Base-by-base conservation (phyloP, 768 basidiomycete genomes). In the Phylloporus rhodoxanthus region DNA sequence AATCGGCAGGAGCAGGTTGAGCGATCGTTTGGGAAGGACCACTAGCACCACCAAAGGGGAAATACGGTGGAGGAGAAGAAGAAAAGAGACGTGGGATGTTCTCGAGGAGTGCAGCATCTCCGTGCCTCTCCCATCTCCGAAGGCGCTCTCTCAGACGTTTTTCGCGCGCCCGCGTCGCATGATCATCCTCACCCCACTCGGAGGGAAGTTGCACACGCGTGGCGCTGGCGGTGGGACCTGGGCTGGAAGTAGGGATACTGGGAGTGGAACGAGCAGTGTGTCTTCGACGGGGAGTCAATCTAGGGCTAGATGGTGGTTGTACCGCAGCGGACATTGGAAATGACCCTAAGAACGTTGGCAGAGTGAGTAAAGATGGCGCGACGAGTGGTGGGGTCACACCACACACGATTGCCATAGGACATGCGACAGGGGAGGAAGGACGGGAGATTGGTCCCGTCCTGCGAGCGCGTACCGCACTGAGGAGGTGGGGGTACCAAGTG, bases 371-470 rank as follows among this genome's bases (percentile, higher is more conserved):
- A 58, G 62, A 55, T 9, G 78, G 70, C n/a, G 78, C 75, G 13
- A 80, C 70, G n/a, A 91, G 69, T 4, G 87, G 71, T 23, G 92
- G 91, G 1, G 86, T 84, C 59, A 90, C 81, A n/a, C 91, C 91
- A 58, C 95, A 87, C 15, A 96, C 74, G 41, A 96, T 90, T 8
- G 84, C 80, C 57, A 85, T 87, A 3, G 91, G 89, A 60, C 81
- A 81, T 30, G 67, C 56, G 11, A 82, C 76, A 1, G 81, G 76
- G n/a, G 81, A 78, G 5, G 79, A 73, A 10, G 81, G 74, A 25
- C 80, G 73, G 1, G 81, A 68, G 8, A 84, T 69, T 3, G 83
- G 74, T 2, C 85, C 83, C 54, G 80, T 76, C 28, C 92, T 79
- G 32, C 90, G 78, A 48, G 82, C 74, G 37, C 84, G 80, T n/a